These are phyloP conservation scores for Henckelia pumila DNA, from an alignment of 257 asterid species.

Conservation along the genomic window DNA sequence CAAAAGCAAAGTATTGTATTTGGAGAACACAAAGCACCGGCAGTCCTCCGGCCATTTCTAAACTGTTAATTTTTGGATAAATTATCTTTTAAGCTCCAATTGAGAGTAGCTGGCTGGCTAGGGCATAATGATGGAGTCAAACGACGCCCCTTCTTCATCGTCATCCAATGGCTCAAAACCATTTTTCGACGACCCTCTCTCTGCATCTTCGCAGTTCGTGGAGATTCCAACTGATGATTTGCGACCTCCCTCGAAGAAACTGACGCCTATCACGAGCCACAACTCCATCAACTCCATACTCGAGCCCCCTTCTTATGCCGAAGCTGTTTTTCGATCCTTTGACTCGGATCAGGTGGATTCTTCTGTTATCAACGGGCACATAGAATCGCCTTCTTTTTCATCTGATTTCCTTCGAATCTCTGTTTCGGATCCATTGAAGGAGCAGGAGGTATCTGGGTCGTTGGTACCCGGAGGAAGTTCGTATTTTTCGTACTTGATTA, in stretches of 20 bases:
- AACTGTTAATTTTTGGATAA: too few species aligned
- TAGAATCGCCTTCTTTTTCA: slow-evolving; percentile 38
- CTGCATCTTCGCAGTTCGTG: slow-evolving; percentile 48
- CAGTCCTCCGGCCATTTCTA: too few species aligned
- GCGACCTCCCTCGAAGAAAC: slow-evolving; percentile 37
- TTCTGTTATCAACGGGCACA: slow-evolving; percentile 43
- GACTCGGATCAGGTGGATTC: slow-evolving; percentile 50
- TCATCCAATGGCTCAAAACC: slow-evolving; percentile 43
- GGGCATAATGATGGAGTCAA: slow-evolving; percentile 30
- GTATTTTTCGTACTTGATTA: slow-evolving; percentile 67
- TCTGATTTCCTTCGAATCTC: slow-evolving; percentile 54
- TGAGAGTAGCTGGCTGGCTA: too few species aligned
- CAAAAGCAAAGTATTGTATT: too few species aligned
- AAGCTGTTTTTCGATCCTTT: slow-evolving; percentile 84
- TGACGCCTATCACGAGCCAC: slow-evolving; percentile 44
- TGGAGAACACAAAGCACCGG: too few species aligned
- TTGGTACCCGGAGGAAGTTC: slow-evolving; percentile 64
- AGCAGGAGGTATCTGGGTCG: slow-evolving; percentile 64
- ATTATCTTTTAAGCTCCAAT: too few species aligned
- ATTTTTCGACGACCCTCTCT: slow-evolving; percentile 45
- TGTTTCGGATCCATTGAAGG: slow-evolving; percentile 82
- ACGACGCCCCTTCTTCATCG: slow-evolving; percentile 48
- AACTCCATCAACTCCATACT: slow-evolving; percentile 64
- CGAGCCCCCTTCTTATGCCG: slow-evolving; percentile 99
- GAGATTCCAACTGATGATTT: slow-evolving; percentile 51